Evolutionary conservation across 495 filamentous ascomycete species (phyloP).

Genomic region (Aspergillus cavernicola): DNA sequence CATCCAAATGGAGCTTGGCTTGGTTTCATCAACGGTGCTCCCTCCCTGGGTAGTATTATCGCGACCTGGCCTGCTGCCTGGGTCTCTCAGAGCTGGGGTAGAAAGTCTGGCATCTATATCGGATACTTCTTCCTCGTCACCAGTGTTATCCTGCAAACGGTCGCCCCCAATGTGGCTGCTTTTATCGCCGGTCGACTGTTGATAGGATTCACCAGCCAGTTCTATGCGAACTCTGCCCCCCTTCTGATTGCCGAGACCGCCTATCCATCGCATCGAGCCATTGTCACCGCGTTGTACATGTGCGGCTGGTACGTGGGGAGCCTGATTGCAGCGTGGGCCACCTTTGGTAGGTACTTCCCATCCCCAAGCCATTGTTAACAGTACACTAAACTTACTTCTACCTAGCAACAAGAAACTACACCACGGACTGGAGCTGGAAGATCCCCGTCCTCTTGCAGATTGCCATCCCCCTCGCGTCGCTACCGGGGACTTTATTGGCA

Average conservation of each 20-base stretch:
- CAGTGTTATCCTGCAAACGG: not conserved
- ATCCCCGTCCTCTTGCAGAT: not conserved
- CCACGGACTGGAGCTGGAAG: slow-evolving; percentile 22
- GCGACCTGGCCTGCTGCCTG: too few species aligned
- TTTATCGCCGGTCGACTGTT: not conserved
- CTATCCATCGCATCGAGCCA: slow-evolving; percentile 57
- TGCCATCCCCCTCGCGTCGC: not conserved
- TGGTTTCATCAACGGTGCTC: too few species aligned
- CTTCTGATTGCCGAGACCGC: slow-evolving; percentile 54
- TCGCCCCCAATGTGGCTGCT: not conserved
- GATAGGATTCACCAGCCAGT: not conserved
- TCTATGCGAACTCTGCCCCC: slow-evolving; percentile 53
- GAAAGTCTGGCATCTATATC: too few species aligned
- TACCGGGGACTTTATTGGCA: slow-evolving; percentile 29
- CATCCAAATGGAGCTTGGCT: too few species aligned
- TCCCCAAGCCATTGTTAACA: too few species aligned
- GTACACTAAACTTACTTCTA: too few species aligned
- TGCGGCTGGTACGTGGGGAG: slow-evolving; percentile 41
- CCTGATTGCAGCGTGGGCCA: slow-evolving; percentile 33
- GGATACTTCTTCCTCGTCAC: too few species aligned
- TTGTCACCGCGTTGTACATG: slow-evolving; percentile 58
- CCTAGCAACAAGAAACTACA: slow-evolving; percentile 5
- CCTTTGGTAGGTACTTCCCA: slow-evolving; percentile 18
- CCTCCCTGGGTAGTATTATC: too few species aligned
- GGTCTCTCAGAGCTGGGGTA: too few species aligned